phyloP scores from a whole-genome alignment of 164 flowering plant genomes.

The Stephania yunnanensis region DNA sequence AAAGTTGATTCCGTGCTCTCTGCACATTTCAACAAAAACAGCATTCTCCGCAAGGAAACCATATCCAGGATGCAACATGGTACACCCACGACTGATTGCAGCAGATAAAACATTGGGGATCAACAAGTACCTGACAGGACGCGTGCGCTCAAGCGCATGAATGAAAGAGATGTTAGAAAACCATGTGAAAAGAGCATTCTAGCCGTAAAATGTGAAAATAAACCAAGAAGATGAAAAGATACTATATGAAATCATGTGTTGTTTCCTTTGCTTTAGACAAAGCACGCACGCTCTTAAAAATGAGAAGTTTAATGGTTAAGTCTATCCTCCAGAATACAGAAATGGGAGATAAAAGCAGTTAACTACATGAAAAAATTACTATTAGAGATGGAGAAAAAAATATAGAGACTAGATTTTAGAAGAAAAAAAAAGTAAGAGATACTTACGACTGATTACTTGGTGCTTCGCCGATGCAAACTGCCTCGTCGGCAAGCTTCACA shows the following conservation, averaged over 20 bases:
- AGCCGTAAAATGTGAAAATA: background rate
- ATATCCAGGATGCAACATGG: constrained; percentile 99
- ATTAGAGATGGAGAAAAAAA: background rate
- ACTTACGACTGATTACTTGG: constrained; percentile 96
- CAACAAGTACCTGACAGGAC: constrained; percentile 62
- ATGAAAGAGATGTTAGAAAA: background rate
- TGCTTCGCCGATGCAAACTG: constrained; percentile 99
- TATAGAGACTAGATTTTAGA: background rate
- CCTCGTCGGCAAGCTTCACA: constrained; percentile 93
- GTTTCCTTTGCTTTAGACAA: background rate
- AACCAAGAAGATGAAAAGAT: background rate
- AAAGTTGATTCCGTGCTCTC: constrained; percentile 92
- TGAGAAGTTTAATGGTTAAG: background rate
- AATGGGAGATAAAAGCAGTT: background rate
- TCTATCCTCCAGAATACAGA: background rate
- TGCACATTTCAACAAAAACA: constrained; percentile 89
- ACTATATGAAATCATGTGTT: background rate
- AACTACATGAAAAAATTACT: background rate
- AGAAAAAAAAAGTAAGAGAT: constrained; percentile 1
- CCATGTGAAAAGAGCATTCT: too few relatives aligned
- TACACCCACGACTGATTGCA: constrained; percentile 75
- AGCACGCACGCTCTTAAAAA: background rate
- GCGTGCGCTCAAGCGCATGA: background rate
- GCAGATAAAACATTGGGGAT: constrained; percentile 91
- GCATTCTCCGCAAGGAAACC: constrained; percentile 99